Evolutionary conservation across 164 flowering plant genomes (phyloP).

Genomic region (Buxus sempervirens): DNA sequence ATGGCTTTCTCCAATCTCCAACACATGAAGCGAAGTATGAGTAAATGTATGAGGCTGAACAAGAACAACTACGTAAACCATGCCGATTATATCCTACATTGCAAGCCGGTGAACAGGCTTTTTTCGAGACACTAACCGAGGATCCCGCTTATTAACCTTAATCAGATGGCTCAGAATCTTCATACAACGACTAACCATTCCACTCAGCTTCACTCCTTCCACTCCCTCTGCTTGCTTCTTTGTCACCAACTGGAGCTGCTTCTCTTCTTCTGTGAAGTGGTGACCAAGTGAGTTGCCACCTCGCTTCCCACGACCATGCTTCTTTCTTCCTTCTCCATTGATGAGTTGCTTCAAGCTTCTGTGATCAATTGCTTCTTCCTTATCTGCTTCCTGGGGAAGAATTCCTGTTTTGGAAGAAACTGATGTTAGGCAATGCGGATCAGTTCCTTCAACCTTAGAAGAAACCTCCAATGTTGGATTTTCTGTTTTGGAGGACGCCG

Average conservation of each 20-base stretch:
- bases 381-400: background rate
- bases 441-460: constrained; percentile 13
- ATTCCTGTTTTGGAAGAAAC: background rate
- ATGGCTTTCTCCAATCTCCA: no score
- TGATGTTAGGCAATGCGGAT: background rate
- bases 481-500: background rate
- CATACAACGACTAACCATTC: constrained; percentile 32
- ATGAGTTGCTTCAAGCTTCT: constrained; percentile 31
- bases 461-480: constrained; percentile 3
- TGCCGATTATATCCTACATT: constrained; percentile 2
- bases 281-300: constrained; percentile 33
- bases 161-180: constrained; percentile 43
- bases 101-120: constrained; percentile 15
- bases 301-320: constrained; percentile 1
- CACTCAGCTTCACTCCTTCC: constrained; percentile 32
- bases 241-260: constrained; percentile 32
- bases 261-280: constrained; percentile 37
- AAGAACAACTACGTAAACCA: no score
- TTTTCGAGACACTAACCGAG: constrained; percentile 19
- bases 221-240: constrained; percentile 17
- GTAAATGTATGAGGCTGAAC: no score
- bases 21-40: no score
- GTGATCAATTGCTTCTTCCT: background rate
- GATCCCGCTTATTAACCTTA: constrained; percentile 31
- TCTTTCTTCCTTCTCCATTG: constrained; percentile 8